A percentile compares a stretch with the other conserved stretches of the same genome.
Evolutionary conservation across 2,329 filamentous ascomycete genomes (phyloP).

Genomic region (Monosporascus sp.): DNA sequence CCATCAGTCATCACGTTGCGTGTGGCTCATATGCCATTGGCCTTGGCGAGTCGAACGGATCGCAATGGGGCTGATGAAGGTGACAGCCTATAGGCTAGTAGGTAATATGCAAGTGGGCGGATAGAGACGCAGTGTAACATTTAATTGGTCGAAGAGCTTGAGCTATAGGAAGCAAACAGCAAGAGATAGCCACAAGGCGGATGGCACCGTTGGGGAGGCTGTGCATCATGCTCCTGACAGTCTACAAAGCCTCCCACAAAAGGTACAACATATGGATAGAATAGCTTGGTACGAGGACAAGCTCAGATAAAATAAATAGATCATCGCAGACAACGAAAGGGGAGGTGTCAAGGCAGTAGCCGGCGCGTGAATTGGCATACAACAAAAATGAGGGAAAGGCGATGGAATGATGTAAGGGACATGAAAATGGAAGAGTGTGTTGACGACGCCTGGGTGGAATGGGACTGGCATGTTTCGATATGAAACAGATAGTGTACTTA

Average conservation of each 20-base stretch:
- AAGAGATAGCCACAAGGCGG: neutral
- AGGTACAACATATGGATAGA: neutral
- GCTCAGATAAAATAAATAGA: neutral
- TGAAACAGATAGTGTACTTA: constrained; percentile 7
- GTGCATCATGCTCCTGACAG: neutral
- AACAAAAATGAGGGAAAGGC: neutral
- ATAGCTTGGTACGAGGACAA: neutral
- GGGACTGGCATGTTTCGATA: no score
- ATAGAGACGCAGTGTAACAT: neutral
- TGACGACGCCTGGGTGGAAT: neutral
- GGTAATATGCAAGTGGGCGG: neutral
- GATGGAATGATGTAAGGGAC: neutral
- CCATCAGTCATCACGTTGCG: neutral
- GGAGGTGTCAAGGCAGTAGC: neutral
- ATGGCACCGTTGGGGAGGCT: neutral
- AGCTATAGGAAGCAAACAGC: neutral
- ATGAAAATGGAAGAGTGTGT: neutral
- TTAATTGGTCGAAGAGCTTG: neutral
- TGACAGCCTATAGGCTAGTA: neutral
- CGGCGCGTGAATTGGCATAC: neutral
- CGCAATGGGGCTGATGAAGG: neutral
- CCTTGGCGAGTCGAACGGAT: neutral
- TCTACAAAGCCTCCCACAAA: neutral
- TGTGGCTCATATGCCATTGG: neutral
- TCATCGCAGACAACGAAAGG: neutral